Evolutionary conservation across 2,329 filamentous ascomycete genomes (phyloP).

Genomic region (Ascochyta pisi): DNA sequence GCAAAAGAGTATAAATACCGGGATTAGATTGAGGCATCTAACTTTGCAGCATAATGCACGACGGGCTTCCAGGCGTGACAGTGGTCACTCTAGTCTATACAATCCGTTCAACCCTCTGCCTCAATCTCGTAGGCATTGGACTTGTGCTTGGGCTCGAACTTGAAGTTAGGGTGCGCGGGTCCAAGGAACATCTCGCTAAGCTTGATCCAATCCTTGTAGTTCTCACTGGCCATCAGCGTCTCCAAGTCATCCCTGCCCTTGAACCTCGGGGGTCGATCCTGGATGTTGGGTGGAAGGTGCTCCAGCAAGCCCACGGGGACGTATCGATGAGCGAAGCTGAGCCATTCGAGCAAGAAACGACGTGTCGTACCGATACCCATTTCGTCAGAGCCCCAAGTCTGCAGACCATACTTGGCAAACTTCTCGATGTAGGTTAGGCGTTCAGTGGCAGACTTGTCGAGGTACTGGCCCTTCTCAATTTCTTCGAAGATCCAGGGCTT

Average conservation of each 20-base stretch:
- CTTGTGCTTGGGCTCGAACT: conserved; percentile 97
- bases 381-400: conserved; percentile 96
- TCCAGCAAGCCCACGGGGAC: conserved; percentile 89
- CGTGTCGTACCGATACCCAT: conserved; percentile 89
- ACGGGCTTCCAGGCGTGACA: not conserved
- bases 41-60: not conserved
- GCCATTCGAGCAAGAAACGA: conserved; percentile 91
- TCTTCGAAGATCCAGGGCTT: conserved; percentile 99
- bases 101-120: conserved; percentile 51
- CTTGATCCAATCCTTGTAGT: conserved; percentile 99
- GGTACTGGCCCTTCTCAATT: conserved; percentile 87
- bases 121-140: conserved; percentile 85
- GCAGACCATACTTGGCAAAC: conserved; percentile 87
- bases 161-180: conserved; percentile 86
- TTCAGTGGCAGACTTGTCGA: conserved; percentile 92
- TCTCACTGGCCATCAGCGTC: conserved; percentile 86
- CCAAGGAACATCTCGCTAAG: conserved; percentile 99
- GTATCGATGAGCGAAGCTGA: conserved; percentile 93
- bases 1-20: not conserved
- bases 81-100: not conserved
- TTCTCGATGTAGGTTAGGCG: conserved; percentile 85
- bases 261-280: conserved; percentile 87
- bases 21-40: not conserved
- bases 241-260: conserved; percentile 87
- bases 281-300: conserved; percentile 83